Evolutionary conservation across 148 eudicot genomes (phyloP), one percentile per base, ranked within the genome.

Genomic region (Diospyros lotus): DNA sequence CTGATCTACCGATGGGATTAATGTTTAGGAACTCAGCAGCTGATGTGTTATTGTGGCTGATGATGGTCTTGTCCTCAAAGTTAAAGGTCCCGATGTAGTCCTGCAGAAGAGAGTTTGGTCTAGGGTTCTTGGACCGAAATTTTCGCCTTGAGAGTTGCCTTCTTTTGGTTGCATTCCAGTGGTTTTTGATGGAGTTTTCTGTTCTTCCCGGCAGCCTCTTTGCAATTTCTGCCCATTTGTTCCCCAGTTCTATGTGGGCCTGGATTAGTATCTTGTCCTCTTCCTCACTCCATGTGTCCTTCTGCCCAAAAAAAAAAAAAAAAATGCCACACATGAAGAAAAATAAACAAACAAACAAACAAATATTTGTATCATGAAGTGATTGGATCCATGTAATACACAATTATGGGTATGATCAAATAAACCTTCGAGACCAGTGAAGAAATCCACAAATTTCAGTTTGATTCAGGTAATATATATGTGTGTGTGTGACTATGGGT

Each of bases 221-320:
- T 1, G 98, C 98, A 3, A 93, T 93, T 77, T 90, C 96, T 12
- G 98, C 88, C 98, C 98, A 93, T 87, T 86, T 93, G 84, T 90
- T 93, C 6, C 98, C 98, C 46, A 93, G 81, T 56, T 90, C 85
- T 62, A 72, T 48, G 71, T 93, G 98, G 14, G 87, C 83, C 43
- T 86, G 74, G 17, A 93, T 88, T 44, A 93, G 78, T 15, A 91
- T 80, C 73, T 66, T 86, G 72, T 93, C 98, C 66, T 93, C 98
- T 17, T 93, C 98, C 81, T 89, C 96, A n/a, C 82, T 93, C 98
- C 98, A 93, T 66, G 62, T 53, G 73, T 93, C 96, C 72, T 93
- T 93, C 98, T 93, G 86, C 64, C 53, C 40, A 60, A n/a, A 3
- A 39, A 66, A 73, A 7, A 38, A 38, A 4, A 13, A 48, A 8